Evolutionary conservation across 1,284 basidiomycete genomes (phyloP), one percentile per base, ranked within the genome.

Genomic region (Sporisorium reilianum): DNA sequence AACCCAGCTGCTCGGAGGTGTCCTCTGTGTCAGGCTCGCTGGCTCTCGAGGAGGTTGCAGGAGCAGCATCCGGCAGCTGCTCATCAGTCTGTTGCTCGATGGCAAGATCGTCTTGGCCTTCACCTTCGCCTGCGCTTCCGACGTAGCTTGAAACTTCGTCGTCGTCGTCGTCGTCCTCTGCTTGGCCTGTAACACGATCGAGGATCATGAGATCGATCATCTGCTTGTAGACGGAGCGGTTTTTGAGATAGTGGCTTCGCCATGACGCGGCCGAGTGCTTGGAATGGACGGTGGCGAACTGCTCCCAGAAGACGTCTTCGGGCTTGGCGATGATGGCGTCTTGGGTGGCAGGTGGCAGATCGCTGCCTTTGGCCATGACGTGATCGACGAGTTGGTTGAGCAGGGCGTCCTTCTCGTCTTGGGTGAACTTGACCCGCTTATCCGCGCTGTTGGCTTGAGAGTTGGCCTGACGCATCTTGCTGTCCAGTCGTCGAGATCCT

Each of bases 171-270:
- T 49, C 52, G 18, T 49, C 64, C 18, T 9, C 51, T 44, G 16
- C 48, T 51, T 51, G 28, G n/a, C 28, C 46, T 12, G 46, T 28
- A 3, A 30, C n/a, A 46, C 58, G 34, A 14, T 62, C 32, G n/a
- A 22, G 11, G 23, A 66, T 45, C 26, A 40, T 36, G 12, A 53
- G 38, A 2, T 59, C 44, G 34, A 58, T 49, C 11, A 60, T 52
- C 16, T 64, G 45, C 30, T 38, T 71, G 50, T 75, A 75, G 14
- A 55, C 46, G 14, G 25, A 6, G 5, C 56, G 50, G 18, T 75
- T 75, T 45, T 68, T 75, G 42, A 61, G 57, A 22, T 61, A 75
- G 30, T 75, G 73, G 18, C 64, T 67, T 0, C 48, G 46, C 73
- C 73, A 75, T 4, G 73, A 70, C 9, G 34, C 41, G 5, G 54